These are phyloP conservation scores for Penicillium sp. DNA, from an alignment of 2,329 filamentous ascomycete genomes.

Conservation along the genomic window DNA sequence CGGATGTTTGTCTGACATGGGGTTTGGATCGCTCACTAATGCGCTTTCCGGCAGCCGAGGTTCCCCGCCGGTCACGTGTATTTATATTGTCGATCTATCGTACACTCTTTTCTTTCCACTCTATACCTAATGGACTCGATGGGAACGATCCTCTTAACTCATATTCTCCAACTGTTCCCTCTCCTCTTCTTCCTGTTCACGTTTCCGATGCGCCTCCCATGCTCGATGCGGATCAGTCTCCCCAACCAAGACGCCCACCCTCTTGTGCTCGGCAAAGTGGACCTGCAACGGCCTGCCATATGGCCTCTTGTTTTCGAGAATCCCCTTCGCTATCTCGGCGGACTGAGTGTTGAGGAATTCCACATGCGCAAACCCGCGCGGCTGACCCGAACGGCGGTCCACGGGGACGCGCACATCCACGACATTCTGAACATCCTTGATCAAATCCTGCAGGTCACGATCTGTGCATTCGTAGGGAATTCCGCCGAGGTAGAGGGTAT, in stretches of 20 bases:
- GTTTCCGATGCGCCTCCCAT: neutral
- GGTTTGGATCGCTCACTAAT: conserved; percentile 17
- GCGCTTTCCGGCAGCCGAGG: conserved; percentile 26
- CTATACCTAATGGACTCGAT: neutral
- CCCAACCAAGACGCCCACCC: conserved; percentile 3
- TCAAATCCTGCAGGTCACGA: conserved; percentile 72
- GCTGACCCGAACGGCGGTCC: conserved; percentile 73
- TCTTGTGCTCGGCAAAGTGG: conserved; percentile 52
- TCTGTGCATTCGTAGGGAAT: conserved; percentile 83
- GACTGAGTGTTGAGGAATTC: conserved; percentile 68
- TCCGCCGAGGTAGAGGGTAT: conserved; percentile 77
- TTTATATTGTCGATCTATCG: conserved; percentile 2
- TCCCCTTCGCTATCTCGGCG: conserved; percentile 57
- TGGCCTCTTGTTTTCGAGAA: conserved; percentile 55
- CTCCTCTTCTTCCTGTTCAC: neutral
- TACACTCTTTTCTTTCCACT: neutral
- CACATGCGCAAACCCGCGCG: conserved; percentile 77
- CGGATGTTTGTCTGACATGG: conserved; percentile 18
- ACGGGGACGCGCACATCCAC: conserved; percentile 75
- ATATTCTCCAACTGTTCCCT: neutral
- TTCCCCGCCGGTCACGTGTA: conserved; percentile 23
- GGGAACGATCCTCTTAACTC: neutral
- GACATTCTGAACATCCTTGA: conserved; percentile 65
- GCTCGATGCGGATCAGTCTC: conserved; percentile 1
- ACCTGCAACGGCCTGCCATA: conserved; percentile 63